Conservation (phyloP, 2,329 filamentous ascomycete species). For the Dactylellina parvicollis region DNA sequence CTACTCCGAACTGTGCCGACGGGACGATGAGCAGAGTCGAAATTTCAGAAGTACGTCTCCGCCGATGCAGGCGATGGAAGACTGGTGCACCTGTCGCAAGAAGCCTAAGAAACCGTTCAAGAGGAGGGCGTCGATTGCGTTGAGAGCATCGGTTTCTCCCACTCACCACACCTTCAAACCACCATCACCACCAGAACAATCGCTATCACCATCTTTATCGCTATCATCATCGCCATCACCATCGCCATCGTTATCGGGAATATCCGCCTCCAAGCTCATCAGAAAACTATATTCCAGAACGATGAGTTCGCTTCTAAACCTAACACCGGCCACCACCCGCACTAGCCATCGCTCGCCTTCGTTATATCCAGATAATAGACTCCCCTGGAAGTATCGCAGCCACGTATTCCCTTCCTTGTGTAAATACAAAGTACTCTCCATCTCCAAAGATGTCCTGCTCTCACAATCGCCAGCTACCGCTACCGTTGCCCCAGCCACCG, state of each 20-base stretch:
- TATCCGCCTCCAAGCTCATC: too few relatives aligned
- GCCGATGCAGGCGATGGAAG: neutral
- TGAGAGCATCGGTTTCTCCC: neutral
- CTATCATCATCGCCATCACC: neutral
- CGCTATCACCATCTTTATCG: neutral
- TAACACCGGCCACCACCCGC: neutral
- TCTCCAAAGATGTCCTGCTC: neutral
- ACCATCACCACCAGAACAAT: neutral
- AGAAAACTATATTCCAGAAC: too few relatives aligned
- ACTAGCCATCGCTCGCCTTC: neutral
- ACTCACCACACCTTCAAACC: neutral
- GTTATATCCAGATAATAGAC: slow-evolving; percentile 4
- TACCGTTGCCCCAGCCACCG: neutral
- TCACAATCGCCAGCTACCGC: neutral
- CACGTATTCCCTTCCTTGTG: neutral
- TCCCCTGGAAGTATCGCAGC: slow-evolving; percentile 8
- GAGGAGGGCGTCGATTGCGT: neutral
- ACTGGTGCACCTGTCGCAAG: slow-evolving; percentile 13
- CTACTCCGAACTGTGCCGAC: slow-evolving; percentile 1
- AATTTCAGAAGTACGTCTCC: neutral
- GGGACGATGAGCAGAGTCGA: neutral
- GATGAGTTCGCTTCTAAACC: neutral
- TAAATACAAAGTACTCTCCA: slow-evolving; percentile 6
- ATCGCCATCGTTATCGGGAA: neutral
- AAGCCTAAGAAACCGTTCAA: neutral